Conservation (phyloP, 139 green algal species). For the Chlamydomonas asymmetrica region DNA sequence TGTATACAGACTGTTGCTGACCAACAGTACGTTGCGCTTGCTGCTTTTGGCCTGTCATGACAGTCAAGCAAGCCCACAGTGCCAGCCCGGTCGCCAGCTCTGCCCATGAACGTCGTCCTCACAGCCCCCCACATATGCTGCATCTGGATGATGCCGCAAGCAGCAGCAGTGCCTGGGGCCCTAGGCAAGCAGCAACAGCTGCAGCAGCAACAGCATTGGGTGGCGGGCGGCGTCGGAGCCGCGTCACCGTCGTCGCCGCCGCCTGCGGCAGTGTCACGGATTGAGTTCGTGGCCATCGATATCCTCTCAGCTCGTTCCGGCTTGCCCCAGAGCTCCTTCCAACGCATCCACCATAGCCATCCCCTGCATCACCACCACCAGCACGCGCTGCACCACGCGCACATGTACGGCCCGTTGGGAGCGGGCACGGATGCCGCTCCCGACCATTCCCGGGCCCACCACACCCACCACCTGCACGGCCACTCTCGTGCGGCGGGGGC, state of each 20-base stretch:
- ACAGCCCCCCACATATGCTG: too few relatives aligned
- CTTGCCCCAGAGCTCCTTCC: not conserved
- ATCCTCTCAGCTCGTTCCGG: not conserved
- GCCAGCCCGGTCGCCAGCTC: too few relatives aligned
- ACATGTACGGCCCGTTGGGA: not conserved
- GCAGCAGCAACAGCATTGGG: not conserved
- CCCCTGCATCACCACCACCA: not conserved
- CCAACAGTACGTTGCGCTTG: too few relatives aligned
- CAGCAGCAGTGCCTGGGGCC: not conserved
- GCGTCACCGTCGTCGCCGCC: not conserved
- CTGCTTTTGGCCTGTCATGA: too few relatives aligned
- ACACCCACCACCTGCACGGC: too few relatives aligned
- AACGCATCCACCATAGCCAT: not conserved
- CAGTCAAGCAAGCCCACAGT: too few relatives aligned
- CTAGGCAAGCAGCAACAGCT: too few relatives aligned
- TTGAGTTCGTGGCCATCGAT: constrained; percentile 12
- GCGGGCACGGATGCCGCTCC: not conserved
- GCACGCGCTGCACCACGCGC: not conserved
- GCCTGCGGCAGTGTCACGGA: not conserved
- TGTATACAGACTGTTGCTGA: too few relatives aligned
- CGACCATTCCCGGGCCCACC: not conserved
- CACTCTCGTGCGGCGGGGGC: not conserved
- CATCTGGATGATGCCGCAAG: too few relatives aligned
- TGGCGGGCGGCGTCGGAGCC: not conserved
- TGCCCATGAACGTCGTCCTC: too few relatives aligned